Base-by-base conservation (phyloP, 805 yeast genomes). In the Candida palmyrensis region DNA sequence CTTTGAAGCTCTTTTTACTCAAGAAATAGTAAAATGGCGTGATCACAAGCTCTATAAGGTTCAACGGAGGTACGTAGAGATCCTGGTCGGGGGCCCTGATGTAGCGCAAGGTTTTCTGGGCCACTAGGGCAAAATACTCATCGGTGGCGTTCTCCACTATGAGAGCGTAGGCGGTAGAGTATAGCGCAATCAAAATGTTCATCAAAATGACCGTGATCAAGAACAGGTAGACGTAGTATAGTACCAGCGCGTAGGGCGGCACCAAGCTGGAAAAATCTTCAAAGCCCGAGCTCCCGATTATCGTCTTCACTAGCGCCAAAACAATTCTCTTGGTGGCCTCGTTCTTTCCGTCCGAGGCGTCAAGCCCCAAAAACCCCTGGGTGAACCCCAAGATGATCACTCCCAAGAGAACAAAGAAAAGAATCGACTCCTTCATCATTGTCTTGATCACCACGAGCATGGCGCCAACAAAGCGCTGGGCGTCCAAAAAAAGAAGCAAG, bases 41-140 rank as follows among this genome's bases (percentile, higher is more conserved):
- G 12, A 66, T 41, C 4, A 44, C 19, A 1, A 80, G 30, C 55
- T 87, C 96, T 34, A 87, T 57, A 44, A 87, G 53, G 53, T 87
- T 87, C 42, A 85, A 69, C 4, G 96, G 96, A 4, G 96, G 90
- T 17, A 85, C 88, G 52, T 76, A 87, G 25, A 86, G 82, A 49
- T 82, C 77, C 37, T 77, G 80, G 59, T 87, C 96, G 0, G 96
- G 96, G 0, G 95, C 95, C 45, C 96, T 70, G 33, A 86, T 77
- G 52, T 82, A 87, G 40, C 89, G 70, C 45, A 87, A 68, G 1
- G 94, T 85, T 64, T 87, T 85, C 41, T 82, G 82, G 3, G 95
- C 84, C 44, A 83, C 83, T 34, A 85, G 69, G 0, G 94, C 94
- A 65, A 86, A 72, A 51, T 81, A 87, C 53, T 87, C 95, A 49